Conservation (phyloP, 352 stramenopile species). For the Globisporangium alternatum region DNA sequence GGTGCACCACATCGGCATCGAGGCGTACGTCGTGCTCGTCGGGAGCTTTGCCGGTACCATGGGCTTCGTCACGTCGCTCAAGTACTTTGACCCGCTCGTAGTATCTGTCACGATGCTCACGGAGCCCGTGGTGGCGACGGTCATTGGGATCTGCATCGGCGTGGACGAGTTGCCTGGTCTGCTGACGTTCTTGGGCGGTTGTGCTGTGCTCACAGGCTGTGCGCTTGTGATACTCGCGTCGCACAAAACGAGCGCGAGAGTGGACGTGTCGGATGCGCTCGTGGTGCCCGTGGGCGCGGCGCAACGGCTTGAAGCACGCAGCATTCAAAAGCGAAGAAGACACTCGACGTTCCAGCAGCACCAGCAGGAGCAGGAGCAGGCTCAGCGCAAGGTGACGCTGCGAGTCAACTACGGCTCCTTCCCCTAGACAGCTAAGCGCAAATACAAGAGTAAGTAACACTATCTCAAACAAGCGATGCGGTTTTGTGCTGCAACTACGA, state of each 20-base stretch:
- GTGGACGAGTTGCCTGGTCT: conserved; percentile 33
- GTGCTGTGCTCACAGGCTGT: conserved; percentile 34
- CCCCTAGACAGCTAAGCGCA: conserved; percentile 1
- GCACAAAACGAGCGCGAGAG: conserved; percentile 28
- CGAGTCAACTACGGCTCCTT: conserved; percentile 24
- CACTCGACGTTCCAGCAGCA: conserved; percentile 13
- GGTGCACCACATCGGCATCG: conserved; percentile 43
- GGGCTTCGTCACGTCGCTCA: conserved; percentile 50
- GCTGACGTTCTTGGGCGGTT: conserved; percentile 40
- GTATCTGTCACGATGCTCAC: conserved; percentile 56
- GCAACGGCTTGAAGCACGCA: neutral
- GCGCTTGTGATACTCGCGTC: conserved; percentile 40
- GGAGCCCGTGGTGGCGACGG: conserved; percentile 46
- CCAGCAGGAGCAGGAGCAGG: conserved; percentile 7
- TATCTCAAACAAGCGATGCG: neutral
- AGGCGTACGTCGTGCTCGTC: conserved; percentile 48
- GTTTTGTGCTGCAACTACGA: too few relatives aligned
- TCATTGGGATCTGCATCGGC: conserved; percentile 40
- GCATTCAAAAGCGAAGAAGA: neutral
- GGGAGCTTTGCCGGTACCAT: conserved; percentile 47
- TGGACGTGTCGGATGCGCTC: conserved; percentile 40
- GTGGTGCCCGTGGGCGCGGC: conserved; percentile 7
- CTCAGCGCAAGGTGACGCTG: conserved; percentile 5
- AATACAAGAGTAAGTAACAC: too few relatives aligned
- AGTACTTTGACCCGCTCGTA: conserved; percentile 60